A percentile compares a stretch with the other conserved stretches of the same genome.
Conservation (phyloP, 176 grass and related monocot genomes). For the Ananas comosus region DNA sequence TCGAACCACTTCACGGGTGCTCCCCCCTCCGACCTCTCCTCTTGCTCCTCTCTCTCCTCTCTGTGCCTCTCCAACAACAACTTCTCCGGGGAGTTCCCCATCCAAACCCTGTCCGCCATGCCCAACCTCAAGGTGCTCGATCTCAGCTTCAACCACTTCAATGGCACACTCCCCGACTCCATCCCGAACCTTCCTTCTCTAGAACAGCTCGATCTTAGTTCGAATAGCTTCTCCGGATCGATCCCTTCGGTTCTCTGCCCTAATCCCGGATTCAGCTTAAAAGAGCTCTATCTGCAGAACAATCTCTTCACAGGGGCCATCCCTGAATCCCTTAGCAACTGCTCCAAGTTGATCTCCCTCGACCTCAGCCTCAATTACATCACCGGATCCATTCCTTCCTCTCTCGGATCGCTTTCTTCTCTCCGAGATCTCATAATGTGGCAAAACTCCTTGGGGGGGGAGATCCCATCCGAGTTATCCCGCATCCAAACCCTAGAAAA, state of each 20-base stretch:
- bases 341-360: slow-evolving; percentile 22
- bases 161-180: slow-evolving; percentile 6
- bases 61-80: slow-evolving; percentile 23
- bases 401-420: background rate
- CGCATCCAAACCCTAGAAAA: slow-evolving; percentile 1
- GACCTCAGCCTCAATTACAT: slow-evolving; percentile 31
- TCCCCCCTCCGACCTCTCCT: slow-evolving; percentile 17
- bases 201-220: slow-evolving; percentile 20
- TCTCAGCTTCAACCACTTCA: slow-evolving; percentile 21
- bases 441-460: slow-evolving; percentile 19
- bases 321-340: slow-evolving; percentile 11
- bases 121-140: slow-evolving; percentile 18
- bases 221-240: slow-evolving; percentile 13
- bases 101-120: slow-evolving; percentile 3
- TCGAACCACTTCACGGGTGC: slow-evolving; percentile 18
- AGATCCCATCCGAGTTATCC: slow-evolving; percentile 17
- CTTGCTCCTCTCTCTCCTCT: slow-evolving; percentile 2
- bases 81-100: slow-evolving; percentile 23
- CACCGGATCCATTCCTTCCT: slow-evolving; percentile 11
- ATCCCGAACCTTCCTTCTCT: slow-evolving; percentile 11
- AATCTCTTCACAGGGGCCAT: slow-evolving; percentile 13
- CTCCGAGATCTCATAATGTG: slow-evolving; percentile 22
- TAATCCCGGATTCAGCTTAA: background rate
- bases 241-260: slow-evolving; percentile 14
- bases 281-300: slow-evolving; percentile 24